Conservation (phyloP, 2,329 filamentous ascomycete genomes). For the Ophiostoma novo-ulmi region DNA sequence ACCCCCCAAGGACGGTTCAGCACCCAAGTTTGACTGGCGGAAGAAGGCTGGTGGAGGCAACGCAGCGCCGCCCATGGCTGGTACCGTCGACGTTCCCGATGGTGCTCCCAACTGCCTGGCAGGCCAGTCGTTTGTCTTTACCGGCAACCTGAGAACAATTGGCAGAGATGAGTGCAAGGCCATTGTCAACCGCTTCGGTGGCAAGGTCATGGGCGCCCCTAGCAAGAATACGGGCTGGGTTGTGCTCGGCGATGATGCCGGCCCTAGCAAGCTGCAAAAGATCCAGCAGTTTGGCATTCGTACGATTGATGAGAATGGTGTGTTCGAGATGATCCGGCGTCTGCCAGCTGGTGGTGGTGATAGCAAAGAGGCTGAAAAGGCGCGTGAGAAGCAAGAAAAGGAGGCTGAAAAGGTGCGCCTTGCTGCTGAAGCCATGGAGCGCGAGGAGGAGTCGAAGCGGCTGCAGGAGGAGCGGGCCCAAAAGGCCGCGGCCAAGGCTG, state of each 20-base stretch:
- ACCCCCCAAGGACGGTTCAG: constrained; percentile 61
- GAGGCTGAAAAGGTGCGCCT: constrained; percentile 78
- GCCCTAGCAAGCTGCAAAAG: constrained; percentile 85
- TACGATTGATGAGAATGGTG: constrained; percentile 87
- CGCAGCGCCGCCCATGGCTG: constrained; percentile 58
- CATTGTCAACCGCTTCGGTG: constrained; percentile 88
- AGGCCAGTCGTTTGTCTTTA: constrained; percentile 91
- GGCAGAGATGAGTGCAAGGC: constrained; percentile 78
- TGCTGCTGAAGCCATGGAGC: constrained; percentile 80
- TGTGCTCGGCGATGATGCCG: constrained; percentile 83
- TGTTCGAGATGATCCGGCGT: constrained; percentile 76
- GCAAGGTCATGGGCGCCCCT: constrained; percentile 78
- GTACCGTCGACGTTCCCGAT: constrained; percentile 66
- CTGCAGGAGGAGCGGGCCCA: constrained; percentile 51
- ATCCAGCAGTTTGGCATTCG: constrained; percentile 76
- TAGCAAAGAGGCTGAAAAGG: constrained; percentile 80
- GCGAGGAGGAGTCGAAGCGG: constrained; percentile 64
- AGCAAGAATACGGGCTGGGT: constrained; percentile 94
- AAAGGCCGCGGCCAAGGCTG: constrained; percentile 46
- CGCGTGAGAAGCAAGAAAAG: constrained; percentile 74
- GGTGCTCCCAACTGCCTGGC: constrained; percentile 86
- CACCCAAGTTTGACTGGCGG: constrained; percentile 73
- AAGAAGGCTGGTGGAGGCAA: constrained; percentile 57
- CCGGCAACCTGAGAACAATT: constrained; percentile 74
- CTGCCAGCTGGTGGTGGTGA: constrained; percentile 83